Evolutionary conservation across 345 rosid genomes (phyloP).

Genomic region (Litchi chinensis): DNA sequence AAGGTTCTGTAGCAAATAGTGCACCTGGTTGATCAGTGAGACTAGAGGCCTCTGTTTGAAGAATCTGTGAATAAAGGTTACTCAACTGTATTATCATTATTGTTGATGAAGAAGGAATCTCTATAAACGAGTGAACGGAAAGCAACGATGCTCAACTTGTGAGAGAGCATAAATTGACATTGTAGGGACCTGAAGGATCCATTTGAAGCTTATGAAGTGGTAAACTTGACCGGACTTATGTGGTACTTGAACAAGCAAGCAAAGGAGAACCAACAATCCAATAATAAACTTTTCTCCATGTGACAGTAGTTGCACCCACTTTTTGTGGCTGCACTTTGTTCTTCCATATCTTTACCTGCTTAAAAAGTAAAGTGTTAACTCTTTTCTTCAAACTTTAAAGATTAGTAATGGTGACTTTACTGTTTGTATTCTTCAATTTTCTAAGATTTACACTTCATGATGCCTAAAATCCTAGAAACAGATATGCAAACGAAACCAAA

Average conservation of each 20-base stretch:
- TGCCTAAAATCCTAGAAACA: not conserved
- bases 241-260: slow-evolving; percentile 15
- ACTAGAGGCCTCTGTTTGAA: too few relatives aligned
- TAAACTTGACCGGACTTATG: not conserved
- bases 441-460: not conserved
- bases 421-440: not conserved
- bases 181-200: slow-evolving; percentile 5
- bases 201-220: not conserved
- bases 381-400: slow-evolving; percentile 21
- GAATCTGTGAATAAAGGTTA: too few relatives aligned
- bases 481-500: not conserved
- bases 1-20: too few relatives aligned
- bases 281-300: not conserved
- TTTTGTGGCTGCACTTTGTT: slow-evolving; percentile 20
- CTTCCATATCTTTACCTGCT: slow-evolving; percentile 17
- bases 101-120: not conserved
- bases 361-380: slow-evolving; percentile 26
- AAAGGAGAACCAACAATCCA: not conserved
- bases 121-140: slow-evolving; percentile 11
- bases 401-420: slow-evolving; percentile 9
- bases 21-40: too few relatives aligned
- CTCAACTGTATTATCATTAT: too few relatives aligned
- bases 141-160: slow-evolving; percentile 11
- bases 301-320: slow-evolving; percentile 14
- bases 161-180: slow-evolving; percentile 15